These are phyloP conservation scores for Aschersonia sp. DNA, from an alignment of 2,329 filamentous ascomycete genomes.

Conservation along the genomic window DNA sequence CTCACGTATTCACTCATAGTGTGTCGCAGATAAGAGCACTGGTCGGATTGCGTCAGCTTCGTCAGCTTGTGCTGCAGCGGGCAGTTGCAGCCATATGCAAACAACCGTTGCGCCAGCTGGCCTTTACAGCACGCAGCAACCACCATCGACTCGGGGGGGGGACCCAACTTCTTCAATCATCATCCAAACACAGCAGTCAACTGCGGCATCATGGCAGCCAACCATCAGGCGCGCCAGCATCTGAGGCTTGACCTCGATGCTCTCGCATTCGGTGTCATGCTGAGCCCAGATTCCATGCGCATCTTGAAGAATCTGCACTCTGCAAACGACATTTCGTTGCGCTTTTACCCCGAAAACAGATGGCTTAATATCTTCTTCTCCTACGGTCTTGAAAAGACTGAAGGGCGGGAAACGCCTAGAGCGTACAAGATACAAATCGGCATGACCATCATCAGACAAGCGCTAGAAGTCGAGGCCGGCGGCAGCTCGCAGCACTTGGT, in stretches of 20 bases:
- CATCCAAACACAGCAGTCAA: no score
- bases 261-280: conserved; percentile 49
- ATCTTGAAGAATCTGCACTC: conserved; percentile 30
- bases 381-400: conserved; percentile 3
- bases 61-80: neutral
- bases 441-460: conserved; percentile 29
- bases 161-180: no score
- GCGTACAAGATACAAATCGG: conserved; percentile 28
- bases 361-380: conserved; percentile 17
- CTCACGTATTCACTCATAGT: no score
- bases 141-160: neutral
- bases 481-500: conserved; percentile 23
- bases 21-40: no score
- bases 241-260: conserved; percentile 27
- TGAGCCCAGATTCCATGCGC: conserved; percentile 40
- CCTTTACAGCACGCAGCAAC: neutral
- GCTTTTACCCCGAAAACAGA: conserved; percentile 15
- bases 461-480: conserved; percentile 18
- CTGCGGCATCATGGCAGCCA: neutral
- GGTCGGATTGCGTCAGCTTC: neutral
- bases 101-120: neutral
- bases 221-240: neutral
- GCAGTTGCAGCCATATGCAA: neutral
- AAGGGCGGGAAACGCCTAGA: conserved; percentile 3
- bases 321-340: conserved; percentile 11